phyloP scores from a whole-genome alignment of 192 early-diverging fungal genomes.

The Entrophospora sp. region DNA sequence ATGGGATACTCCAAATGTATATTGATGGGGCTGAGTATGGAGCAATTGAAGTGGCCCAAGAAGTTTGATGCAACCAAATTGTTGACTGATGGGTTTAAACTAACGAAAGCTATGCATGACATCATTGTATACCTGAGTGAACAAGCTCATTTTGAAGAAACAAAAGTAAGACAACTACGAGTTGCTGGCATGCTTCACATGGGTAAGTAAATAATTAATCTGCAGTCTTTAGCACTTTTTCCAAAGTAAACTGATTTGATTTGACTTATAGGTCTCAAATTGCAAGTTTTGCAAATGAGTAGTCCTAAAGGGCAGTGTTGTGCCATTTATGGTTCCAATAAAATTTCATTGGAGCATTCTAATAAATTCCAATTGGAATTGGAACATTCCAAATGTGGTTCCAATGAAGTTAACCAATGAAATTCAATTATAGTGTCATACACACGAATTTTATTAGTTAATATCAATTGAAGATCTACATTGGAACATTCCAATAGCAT shows the following conservation, averaged over 20 bases:
- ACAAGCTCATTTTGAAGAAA: slow-evolving; percentile 3
- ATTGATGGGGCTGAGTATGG: slow-evolving; percentile 3
- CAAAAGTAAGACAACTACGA: not conserved
- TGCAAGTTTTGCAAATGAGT: slow-evolving; percentile 15
- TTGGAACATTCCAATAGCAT: too few relatives aligned
- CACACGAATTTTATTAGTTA: too few relatives aligned
- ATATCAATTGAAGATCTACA: too few relatives aligned
- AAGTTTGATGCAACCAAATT: slow-evolving; percentile 13
- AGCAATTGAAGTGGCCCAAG: slow-evolving; percentile 6
- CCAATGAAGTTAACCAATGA: too few relatives aligned
- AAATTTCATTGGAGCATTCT: too few relatives aligned
- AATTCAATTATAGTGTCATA: too few relatives aligned
- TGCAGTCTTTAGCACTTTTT: not conserved
- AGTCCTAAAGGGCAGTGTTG: slow-evolving; percentile 19
- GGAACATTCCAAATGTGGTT: too few relatives aligned
- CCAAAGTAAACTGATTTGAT: slow-evolving; percentile 9
- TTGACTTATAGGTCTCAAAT: slow-evolving; percentile 18
- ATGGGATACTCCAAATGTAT: slow-evolving; percentile 4
- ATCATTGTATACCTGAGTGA: slow-evolving; percentile 11
- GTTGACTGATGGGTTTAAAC: too few relatives aligned
- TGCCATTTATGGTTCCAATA: too few relatives aligned
- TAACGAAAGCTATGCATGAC: slow-evolving; percentile 12
- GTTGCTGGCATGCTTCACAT: not conserved
- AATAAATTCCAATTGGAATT: too few relatives aligned
- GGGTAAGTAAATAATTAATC: too few relatives aligned